A percentile compares a stretch with the other conserved stretches of the same genome.
phyloP scores from a whole-genome alignment of 2,329 filamentous ascomycete genomes.

The Talaromyces verruculosus region DNA sequence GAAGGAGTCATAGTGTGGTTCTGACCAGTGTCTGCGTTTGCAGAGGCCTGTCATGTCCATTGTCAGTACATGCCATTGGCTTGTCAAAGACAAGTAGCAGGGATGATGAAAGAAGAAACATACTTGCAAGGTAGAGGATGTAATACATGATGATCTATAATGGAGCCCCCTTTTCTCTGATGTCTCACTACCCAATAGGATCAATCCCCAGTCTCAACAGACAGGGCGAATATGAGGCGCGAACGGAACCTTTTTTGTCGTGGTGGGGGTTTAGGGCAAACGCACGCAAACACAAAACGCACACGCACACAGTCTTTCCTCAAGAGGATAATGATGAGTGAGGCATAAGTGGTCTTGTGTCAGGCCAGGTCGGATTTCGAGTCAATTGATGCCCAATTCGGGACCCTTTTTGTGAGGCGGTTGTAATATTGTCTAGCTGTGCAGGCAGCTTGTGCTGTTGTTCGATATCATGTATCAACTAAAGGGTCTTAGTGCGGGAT shows the following conservation, averaged over 20 bases:
- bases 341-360: conserved; percentile 9
- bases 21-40: conserved; percentile 88
- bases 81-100: not conserved
- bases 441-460: conserved; percentile 11
- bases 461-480: conserved; percentile 12
- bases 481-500: conserved; percentile 16
- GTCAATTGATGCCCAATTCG: conserved; percentile 19
- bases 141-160: conserved; percentile 43
- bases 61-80: conserved; percentile 25
- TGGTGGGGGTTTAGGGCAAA: conserved; percentile 3
- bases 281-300: not conserved
- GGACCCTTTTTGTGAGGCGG: conserved; percentile 10
- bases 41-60: conserved; percentile 69
- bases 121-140: conserved; percentile 70
- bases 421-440: conserved; percentile 20
- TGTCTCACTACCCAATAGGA: not conserved
- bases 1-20: conserved; percentile 85
- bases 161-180: not conserved
- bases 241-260: conserved; percentile 1
- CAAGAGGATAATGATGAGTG: conserved; percentile 4
- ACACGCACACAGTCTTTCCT: conserved; percentile 10
- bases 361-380: not conserved
- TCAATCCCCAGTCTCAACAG: not conserved
- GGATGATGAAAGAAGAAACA: not conserved
- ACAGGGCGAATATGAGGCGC: conserved; percentile 15